Evolutionary conservation across 2,329 filamentous ascomycete species (phyloP).

Genomic region (Incumbomyces lentus): DNA sequence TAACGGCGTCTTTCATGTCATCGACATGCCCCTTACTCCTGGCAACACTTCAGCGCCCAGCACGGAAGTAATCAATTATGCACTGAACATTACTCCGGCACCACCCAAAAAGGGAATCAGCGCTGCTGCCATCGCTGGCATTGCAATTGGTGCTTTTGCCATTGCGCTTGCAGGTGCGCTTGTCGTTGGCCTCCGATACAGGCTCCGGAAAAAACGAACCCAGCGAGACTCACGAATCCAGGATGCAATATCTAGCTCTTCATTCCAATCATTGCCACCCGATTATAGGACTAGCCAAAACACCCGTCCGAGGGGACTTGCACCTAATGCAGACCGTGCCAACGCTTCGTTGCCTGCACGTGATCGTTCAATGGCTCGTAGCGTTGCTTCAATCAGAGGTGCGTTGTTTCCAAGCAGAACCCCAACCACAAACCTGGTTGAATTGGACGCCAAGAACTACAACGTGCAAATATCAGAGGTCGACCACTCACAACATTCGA

Average conservation of each 20-base stretch:
- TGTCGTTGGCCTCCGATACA: conserved; percentile 10
- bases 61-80: conserved; percentile 1
- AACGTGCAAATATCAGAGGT: neutral
- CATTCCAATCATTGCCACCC: conserved; percentile 1
- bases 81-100: neutral
- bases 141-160: conserved; percentile 15
- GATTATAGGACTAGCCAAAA: neutral
- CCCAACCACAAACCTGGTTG: conserved; percentile 12
- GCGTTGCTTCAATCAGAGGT: conserved; percentile 4
- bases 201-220: conserved; percentile 7
- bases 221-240: neutral
- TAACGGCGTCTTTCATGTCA: conserved; percentile 49
- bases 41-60: conserved; percentile 13
- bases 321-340: neutral
- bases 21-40: conserved; percentile 39
- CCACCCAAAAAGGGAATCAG: conserved; percentile 10
- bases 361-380: conserved; percentile 2
- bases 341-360: neutral
- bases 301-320: neutral
- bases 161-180: conserved; percentile 13
- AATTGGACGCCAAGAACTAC: conserved; percentile 13
- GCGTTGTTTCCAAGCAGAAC: conserved; percentile 7
- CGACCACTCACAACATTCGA: neutral
- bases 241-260: neutral
- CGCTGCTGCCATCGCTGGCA: conserved; percentile 14